Percentiles rank a stretch among this genome's conserved stretches.
Evolutionary conservation across 129 eudicot genomes (phyloP).

Genomic region (Flaveria linearis): DNA sequence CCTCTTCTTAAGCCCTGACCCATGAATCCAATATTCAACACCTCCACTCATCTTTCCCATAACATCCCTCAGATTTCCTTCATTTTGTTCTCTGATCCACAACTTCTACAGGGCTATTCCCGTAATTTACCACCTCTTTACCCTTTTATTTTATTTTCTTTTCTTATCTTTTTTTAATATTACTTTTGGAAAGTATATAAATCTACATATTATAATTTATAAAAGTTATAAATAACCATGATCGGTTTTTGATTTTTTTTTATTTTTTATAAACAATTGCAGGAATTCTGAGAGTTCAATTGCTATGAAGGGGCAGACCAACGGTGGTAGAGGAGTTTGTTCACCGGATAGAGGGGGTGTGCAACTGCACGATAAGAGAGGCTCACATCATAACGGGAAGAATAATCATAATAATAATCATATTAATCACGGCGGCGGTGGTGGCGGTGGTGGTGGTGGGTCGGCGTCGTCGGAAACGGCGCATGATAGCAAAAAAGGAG

Average conservation of each 20-base stretch:
- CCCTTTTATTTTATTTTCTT: background rate
- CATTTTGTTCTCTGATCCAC: slow-evolving; percentile 23
- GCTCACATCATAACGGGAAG: slow-evolving; percentile 20
- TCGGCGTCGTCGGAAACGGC: slow-evolving; percentile 68
- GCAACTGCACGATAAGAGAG: background rate
- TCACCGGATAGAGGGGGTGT: no score
- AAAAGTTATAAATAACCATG: slow-evolving; percentile 6
- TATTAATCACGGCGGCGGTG: slow-evolving; percentile 3
- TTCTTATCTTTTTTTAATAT: background rate
- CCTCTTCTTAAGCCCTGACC: slow-evolving; percentile 44
- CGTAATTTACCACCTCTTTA: slow-evolving; percentile 34
- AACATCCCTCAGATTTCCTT: slow-evolving; percentile 34
- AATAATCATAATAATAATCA: background rate
- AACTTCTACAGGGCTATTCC: slow-evolving; percentile 34
- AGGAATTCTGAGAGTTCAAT: slow-evolving; percentile 60
- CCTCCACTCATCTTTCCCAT: slow-evolving; percentile 29
- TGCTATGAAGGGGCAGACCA: slow-evolving; percentile 73
- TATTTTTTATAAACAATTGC: slow-evolving; percentile 16
- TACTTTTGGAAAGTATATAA: background rate
- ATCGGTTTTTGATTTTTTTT: slow-evolving; percentile 7
- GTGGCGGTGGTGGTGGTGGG: slow-evolving; percentile 47
- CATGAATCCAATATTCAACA: slow-evolving; percentile 33
- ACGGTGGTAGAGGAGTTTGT: slow-evolving; percentile 34
- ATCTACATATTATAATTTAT: background rate
- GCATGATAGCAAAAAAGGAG: slow-evolving; percentile 53